Evolutionary conservation across 306 rosid species (phyloP), one percentile per base, ranked within the genome.

Genomic region (Trifolium pratense): DNA sequence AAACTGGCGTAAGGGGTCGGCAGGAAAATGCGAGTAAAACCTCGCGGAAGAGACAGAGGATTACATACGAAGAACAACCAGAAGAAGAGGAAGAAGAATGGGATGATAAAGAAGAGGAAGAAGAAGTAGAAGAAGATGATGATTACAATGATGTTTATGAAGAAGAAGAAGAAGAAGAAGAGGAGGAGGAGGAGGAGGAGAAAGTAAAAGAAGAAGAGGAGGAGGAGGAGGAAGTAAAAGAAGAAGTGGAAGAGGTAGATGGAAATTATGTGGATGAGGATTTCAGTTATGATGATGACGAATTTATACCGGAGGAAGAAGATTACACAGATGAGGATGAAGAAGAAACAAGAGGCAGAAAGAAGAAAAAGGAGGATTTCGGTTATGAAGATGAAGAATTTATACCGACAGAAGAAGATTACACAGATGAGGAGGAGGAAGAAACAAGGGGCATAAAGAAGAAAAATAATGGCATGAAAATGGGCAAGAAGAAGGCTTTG

Each of bases 221-320:
- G 6, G 87, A 12, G 2, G 37, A 25, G 7, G 16, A 12, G 1
- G 36, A 56, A 0, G 62, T 18, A 10, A 32, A 3, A 10, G 60
- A 55, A 17, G 23, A 51, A 7, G 57, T 3, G 3, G 31, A 11
- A 6, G 37, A 25, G 9, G 87, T 77, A 57, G 39, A 45, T 43
- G 71, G 13, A 14, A 84, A 46, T 3, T 81, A 87, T 1, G 91
- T 87, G 6, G 97, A 91, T 70, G 95, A 87, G 34, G 74, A 57
- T 87, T 87, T 69, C 62, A 79, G 77, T 15, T 83, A 66, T 7
- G 96, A 88, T 36, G 96, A 91, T 69, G 98, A 91, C 75, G 96
- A 91, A 67, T 91, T 91, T 80, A 79, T 84, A 18, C 86, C 77
- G 2, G 93, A 88, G 77, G 96, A 91, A 78, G 99, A 91, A 69